Evolutionary conservation across 805 yeast genomes (phyloP).

Genomic region (Starmerella apis): DNA sequence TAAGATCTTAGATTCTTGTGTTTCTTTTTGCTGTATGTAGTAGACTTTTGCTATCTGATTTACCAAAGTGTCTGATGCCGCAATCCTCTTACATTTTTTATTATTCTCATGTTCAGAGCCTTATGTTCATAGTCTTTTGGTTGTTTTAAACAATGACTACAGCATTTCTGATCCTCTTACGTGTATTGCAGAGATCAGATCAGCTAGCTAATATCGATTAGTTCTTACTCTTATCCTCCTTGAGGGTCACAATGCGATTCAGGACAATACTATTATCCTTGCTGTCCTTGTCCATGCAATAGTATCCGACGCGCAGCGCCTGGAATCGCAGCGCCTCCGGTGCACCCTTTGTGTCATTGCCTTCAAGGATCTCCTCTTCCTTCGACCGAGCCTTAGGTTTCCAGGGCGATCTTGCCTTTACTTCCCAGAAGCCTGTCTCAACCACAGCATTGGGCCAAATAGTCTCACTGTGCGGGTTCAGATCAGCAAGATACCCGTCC

Average conservation of each 20-base stretch:
- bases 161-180: too few species aligned
- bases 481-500: constrained; percentile 76
- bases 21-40: too few species aligned
- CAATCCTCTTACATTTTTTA: too few species aligned
- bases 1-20: too few species aligned
- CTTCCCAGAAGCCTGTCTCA: constrained; percentile 65
- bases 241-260: constrained; percentile 87
- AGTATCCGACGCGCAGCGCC: constrained; percentile 93
- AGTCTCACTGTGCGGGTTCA: constrained; percentile 69
- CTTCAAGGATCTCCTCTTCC: constrained; percentile 47
- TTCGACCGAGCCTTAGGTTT: constrained; percentile 46
- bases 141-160: too few species aligned
- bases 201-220: neutral
- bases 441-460: constrained; percentile 55
- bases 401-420: constrained; percentile 66
- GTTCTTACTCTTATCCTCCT: constrained; percentile 47
- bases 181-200: neutral
- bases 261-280: constrained; percentile 52
- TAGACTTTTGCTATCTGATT: too few species aligned
- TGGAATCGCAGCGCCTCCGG: constrained; percentile 92
- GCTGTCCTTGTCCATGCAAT: constrained; percentile 77
- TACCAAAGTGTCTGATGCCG: too few species aligned
- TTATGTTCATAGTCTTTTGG: too few species aligned
- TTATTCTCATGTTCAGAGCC: too few species aligned
- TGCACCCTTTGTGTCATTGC: constrained; percentile 45